A percentile compares a stretch with the other conserved stretches of the same genome.
Evolutionary conservation across 2,329 filamentous ascomycete species (phyloP).

Genomic region (Seiridium unicorne): DNA sequence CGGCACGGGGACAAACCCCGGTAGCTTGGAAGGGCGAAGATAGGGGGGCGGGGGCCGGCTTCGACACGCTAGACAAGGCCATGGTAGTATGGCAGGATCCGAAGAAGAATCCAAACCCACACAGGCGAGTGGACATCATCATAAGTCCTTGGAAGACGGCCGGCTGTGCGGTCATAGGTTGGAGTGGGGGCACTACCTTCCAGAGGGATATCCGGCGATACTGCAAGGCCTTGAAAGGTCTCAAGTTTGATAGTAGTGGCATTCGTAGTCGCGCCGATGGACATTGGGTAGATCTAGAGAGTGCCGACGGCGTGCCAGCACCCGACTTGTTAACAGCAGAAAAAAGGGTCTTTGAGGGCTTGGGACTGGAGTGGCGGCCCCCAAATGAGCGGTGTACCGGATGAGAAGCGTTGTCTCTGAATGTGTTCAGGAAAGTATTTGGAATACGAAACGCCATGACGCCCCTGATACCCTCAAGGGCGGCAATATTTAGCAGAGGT

Average conservation of each 20-base stretch:
- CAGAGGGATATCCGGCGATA: constrained; percentile 82
- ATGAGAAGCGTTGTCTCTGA: constrained; percentile 24
- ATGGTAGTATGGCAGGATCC: constrained; percentile 89
- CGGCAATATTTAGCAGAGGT: too few species aligned
- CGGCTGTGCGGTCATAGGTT: constrained; percentile 84
- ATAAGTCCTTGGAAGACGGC: constrained; percentile 84
- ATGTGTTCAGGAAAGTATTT: too few species aligned
- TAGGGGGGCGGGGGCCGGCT: constrained; percentile 55
- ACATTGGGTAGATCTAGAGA: constrained; percentile 67
- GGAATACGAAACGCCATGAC: neutral
- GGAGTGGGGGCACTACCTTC: constrained; percentile 88
- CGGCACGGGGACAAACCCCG: constrained; percentile 66
- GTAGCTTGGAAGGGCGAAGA: constrained; percentile 50
- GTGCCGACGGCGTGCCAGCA: constrained; percentile 45
- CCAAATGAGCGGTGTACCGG: constrained; percentile 69
- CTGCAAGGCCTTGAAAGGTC: constrained; percentile 66
- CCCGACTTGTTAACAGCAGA: constrained; percentile 73
- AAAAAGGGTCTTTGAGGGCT: constrained; percentile 72
- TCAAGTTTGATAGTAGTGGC: constrained; percentile 92
- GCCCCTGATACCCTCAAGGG: neutral
- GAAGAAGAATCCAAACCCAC: constrained; percentile 66
- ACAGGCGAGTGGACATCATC: constrained; percentile 90
- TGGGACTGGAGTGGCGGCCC: constrained; percentile 67
- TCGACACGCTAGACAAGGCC: constrained; percentile 89
- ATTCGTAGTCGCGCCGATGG: constrained; percentile 68